These are phyloP conservation scores for Amylocystis lapponica DNA, from an alignment of 768 basidiomycete species.

Conservation along the genomic window DNA sequence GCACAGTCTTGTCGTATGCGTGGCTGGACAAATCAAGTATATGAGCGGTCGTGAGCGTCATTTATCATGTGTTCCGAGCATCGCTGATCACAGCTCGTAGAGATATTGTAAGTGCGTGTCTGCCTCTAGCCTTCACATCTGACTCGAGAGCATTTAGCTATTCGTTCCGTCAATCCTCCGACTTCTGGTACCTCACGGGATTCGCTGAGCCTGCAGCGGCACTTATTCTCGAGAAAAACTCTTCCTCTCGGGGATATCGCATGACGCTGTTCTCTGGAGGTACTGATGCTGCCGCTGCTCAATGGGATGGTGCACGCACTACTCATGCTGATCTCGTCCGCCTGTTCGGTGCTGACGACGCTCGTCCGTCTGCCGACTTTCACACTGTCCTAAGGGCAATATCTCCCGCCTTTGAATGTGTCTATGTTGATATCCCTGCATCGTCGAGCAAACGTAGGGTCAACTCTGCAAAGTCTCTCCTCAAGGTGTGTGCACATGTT, in stretches of 20 bases:
- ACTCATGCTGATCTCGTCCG: slow-evolving; percentile 55
- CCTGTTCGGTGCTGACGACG: slow-evolving; percentile 78
- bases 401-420: slow-evolving; percentile 31
- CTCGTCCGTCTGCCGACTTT: slow-evolving; percentile 50
- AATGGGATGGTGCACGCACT: slow-evolving; percentile 91
- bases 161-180: slow-evolving; percentile 88
- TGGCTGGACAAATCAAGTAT: slow-evolving; percentile 78
- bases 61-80: no score
- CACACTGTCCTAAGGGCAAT: slow-evolving; percentile 52
- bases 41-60: slow-evolving; percentile 70
- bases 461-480: slow-evolving; percentile 45
- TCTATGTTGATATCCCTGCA: slow-evolving; percentile 38
- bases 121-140: background rate
- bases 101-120: slow-evolving; percentile 66
- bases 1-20: slow-evolving; percentile 66
- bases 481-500: slow-evolving; percentile 33
- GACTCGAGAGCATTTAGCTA: slow-evolving; percentile 48
- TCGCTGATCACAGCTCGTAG: slow-evolving; percentile 12
- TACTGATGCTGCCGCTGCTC: slow-evolving; percentile 68
- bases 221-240: slow-evolving; percentile 74
- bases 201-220: slow-evolving; percentile 93
- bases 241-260: slow-evolving; percentile 65
- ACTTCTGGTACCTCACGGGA: slow-evolving; percentile 95
- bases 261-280: slow-evolving; percentile 84
- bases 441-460: slow-evolving; percentile 4